Percentiles rank a stretch among this genome's conserved stretches.
phyloP scores from a whole-genome alignment of 345 rosid genomes.

The Citrus trifoliata region DNA sequence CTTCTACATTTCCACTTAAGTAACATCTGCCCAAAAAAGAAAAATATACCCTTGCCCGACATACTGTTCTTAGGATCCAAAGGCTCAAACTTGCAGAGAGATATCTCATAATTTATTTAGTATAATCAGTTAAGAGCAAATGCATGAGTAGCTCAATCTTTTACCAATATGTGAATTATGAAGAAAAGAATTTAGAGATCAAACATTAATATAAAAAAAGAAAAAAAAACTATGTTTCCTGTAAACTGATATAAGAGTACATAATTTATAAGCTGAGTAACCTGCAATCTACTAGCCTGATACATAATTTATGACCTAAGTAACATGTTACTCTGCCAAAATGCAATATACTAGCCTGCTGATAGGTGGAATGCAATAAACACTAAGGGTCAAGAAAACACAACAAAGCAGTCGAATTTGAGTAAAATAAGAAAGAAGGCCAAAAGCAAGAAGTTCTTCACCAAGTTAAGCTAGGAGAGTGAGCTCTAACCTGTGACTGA shows the following conservation, averaged over 20 bases:
- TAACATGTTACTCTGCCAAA: background rate
- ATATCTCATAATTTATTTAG: background rate
- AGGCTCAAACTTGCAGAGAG: background rate
- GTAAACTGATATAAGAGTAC: background rate
- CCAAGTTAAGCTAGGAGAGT: constrained; percentile 21
- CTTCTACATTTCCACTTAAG: background rate
- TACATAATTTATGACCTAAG: background rate
- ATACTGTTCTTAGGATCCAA: background rate
- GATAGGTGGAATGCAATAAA: no score
- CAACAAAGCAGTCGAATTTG: background rate
- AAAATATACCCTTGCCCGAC: background rate
- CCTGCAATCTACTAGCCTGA: background rate
- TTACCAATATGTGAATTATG: background rate
- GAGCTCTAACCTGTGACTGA: constrained; percentile 70
- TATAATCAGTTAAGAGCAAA: background rate
- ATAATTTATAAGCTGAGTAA: background rate
- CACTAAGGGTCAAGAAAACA: background rate
- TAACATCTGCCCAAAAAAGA: background rate
- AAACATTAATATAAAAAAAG: background rate
- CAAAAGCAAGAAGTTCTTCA: background rate
- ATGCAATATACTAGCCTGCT: background rate
- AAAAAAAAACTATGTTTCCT: background rate
- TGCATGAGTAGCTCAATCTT: background rate
- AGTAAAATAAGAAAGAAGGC: background rate
- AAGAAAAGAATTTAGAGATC: background rate